Evolutionary conservation across 2,329 filamentous ascomycete genomes (phyloP), one percentile per base, ranked within the genome.

Genomic region (Juglanconis juglandina): DNA sequence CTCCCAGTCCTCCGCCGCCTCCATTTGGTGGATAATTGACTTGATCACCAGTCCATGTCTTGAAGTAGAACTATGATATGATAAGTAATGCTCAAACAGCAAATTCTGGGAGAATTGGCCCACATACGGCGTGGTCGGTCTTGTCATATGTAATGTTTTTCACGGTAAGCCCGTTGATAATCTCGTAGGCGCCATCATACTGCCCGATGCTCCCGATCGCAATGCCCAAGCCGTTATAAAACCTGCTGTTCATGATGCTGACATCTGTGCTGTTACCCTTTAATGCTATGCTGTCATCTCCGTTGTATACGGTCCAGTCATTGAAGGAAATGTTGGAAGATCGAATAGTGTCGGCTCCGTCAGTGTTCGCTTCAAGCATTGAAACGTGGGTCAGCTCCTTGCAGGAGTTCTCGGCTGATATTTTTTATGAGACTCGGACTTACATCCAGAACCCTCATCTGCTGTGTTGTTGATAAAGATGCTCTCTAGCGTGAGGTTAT

Each of bases 201-300:
- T 82, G 79, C 0, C 79, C 79, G 17, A 82, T 80, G 30, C 73
- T 77, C 0, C 79, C 79, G 5, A 82, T 69, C 0, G 80, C 77
- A 17, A 81, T 73, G 1, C 78, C 78, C 0, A 72, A 64, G 0
- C 78, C 78, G 14, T 73, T 69, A 62, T 75, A 72, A 63, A 80
- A 78, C 1, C 63, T 69, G 10, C 69, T 74, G 60, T 81, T 72
- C 7, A 68, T 71, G 58, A 81, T 65, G 13, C 53, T 67, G 34
- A 70, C 63, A 42, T 70, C 54, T 5, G 66, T 68, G 51, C 68
- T 69, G 42, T 69, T 66, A 6, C 64, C 66, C 47, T 69, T 68
- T 4, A 70, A 39, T 6, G 61, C 41, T 6, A 63, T 64, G 54
- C 58, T 56, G 42, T 60, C 64, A 34, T 70, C 68, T 5, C 66